Percentiles rank a stretch among this genome's conserved stretches.
Evolutionary conservation across 2,329 filamentous ascomycete species (phyloP).

Genomic region (Cyclaneusma minus): DNA sequence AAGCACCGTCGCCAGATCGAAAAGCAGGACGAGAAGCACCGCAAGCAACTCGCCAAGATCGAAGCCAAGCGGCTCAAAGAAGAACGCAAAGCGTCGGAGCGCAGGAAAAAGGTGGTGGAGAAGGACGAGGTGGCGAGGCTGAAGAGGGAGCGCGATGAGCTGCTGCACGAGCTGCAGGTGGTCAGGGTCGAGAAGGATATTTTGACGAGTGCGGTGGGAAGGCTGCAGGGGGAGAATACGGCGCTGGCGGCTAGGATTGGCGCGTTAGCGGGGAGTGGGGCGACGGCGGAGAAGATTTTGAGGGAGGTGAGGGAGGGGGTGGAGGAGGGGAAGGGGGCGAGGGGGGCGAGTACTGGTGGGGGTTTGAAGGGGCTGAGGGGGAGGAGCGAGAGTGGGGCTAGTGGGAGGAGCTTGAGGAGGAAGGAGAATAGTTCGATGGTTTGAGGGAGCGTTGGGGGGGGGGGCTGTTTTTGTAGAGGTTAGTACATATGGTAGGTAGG

Average conservation of each 20-base stretch:
- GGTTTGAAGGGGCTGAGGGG: constrained; percentile 9
- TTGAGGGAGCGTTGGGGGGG: too few relatives aligned
- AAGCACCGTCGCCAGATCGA: constrained; percentile 47
- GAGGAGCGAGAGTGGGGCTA: too few relatives aligned
- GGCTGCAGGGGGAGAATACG: constrained; percentile 45
- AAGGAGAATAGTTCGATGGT: too few relatives aligned
- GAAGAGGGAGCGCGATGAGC: constrained; percentile 34
- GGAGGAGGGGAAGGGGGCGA: constrained; percentile 8
- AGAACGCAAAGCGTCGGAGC: constrained; percentile 39
- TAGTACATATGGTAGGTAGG: too few relatives aligned
- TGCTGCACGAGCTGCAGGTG: constrained; percentile 35
- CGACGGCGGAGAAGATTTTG: constrained; percentile 14
- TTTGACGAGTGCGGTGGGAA: constrained; percentile 36
- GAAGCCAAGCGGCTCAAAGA: constrained; percentile 49
- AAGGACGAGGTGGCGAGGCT: constrained; percentile 35
- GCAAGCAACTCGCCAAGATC: constrained; percentile 45
- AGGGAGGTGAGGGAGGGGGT: constrained; percentile 12
- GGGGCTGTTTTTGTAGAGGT: too few relatives aligned
- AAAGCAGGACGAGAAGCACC: constrained; percentile 52
- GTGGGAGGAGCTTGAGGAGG: too few relatives aligned
- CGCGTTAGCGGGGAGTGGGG: constrained; percentile 23
- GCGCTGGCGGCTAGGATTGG: constrained; percentile 38
- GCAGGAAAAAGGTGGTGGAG: constrained; percentile 33
- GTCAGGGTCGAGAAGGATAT: constrained; percentile 38
- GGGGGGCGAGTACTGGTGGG: constrained; percentile 11